Conservation (phyloP, 1,139 yeast species). For the Ogataea hybrid region DNA sequence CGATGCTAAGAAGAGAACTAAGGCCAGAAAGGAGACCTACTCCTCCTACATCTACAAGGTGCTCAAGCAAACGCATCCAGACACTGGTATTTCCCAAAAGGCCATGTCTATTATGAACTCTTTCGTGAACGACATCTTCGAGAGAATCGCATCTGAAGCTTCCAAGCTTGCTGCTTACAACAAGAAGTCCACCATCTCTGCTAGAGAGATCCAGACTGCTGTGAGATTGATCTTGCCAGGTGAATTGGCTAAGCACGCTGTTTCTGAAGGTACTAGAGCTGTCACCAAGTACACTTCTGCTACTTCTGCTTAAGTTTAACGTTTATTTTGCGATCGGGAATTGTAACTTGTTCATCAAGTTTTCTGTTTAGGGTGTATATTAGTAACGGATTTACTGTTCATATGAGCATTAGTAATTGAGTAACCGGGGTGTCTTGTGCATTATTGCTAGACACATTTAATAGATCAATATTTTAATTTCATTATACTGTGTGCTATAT, state of each 20-base stretch:
- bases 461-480: no score
- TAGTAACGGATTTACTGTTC: constrained; percentile 22
- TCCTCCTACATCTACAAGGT: constrained; percentile 98
- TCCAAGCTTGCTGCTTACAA: constrained; percentile 99
- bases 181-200: constrained; percentile 98
- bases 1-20: constrained; percentile 90
- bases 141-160: constrained; percentile 96
- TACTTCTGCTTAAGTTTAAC: constrained; percentile 41
- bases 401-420: neutral
- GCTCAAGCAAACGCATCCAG: constrained; percentile 98
- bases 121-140: constrained; percentile 93
- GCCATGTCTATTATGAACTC: constrained; percentile 99
- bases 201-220: constrained; percentile 99
- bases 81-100: constrained; percentile 98
- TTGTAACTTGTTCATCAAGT: constrained; percentile 20
- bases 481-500: no score
- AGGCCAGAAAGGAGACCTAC: constrained; percentile 98
- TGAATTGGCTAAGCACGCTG: constrained; percentile 99
- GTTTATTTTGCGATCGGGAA: constrained; percentile 17
- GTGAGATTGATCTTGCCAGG: constrained; percentile 99
- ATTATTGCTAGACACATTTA: no score
- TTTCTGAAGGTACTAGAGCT: constrained; percentile 99
- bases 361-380: constrained; percentile 30
- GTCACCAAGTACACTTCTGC: constrained; percentile 98
- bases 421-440: no score